Evolutionary conservation across 768 basidiomycete genomes (phyloP).

Genomic region (Trametes punicea): DNA sequence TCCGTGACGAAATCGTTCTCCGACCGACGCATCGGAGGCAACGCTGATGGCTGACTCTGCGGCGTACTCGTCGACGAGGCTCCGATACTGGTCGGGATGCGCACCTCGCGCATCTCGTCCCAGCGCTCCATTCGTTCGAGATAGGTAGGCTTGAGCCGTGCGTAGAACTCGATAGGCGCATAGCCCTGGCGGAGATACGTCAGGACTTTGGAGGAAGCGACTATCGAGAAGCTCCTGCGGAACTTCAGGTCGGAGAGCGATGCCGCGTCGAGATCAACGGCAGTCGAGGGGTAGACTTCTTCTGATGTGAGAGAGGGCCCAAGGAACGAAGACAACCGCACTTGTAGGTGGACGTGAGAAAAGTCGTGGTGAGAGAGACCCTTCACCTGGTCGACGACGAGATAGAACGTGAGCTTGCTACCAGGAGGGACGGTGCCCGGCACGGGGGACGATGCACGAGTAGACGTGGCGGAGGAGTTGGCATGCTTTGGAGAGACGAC

Average conservation of each 20-base stretch:
- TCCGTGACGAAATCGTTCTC: constrained; percentile 89
- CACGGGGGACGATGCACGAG: constrained; percentile 72
- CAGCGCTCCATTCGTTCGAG: constrained; percentile 86
- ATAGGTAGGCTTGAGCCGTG: constrained; percentile 75
- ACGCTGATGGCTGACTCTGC: constrained; percentile 40
- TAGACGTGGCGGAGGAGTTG: constrained; percentile 61
- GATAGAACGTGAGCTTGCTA: constrained; percentile 78
- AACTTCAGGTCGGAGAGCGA: constrained; percentile 81
- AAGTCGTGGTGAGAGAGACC: constrained; percentile 92
- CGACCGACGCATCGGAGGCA: constrained; percentile 84
- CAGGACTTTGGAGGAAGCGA: constrained; percentile 69
- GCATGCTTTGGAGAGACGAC: constrained; percentile 56
- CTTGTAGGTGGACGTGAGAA: constrained; percentile 79
- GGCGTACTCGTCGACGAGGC: constrained; percentile 20
- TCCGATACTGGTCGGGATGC: constrained; percentile 38
- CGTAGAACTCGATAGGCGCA: constrained; percentile 90
- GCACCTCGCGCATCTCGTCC: constrained; percentile 89
- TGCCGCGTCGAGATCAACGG: constrained; percentile 68
- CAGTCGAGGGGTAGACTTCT: constrained; percentile 76
- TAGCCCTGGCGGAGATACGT: constrained; percentile 72
- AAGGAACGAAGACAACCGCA: constrained; percentile 82
- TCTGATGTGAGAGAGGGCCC: constrained; percentile 68
- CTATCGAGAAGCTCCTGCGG: constrained; percentile 76
- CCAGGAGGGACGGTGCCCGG: constrained; percentile 67
- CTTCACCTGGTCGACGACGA: constrained; percentile 84